phyloP scores from a whole-genome alignment of 768 basidiomycete genomes.

The Xerocomellus intermedius region DNA sequence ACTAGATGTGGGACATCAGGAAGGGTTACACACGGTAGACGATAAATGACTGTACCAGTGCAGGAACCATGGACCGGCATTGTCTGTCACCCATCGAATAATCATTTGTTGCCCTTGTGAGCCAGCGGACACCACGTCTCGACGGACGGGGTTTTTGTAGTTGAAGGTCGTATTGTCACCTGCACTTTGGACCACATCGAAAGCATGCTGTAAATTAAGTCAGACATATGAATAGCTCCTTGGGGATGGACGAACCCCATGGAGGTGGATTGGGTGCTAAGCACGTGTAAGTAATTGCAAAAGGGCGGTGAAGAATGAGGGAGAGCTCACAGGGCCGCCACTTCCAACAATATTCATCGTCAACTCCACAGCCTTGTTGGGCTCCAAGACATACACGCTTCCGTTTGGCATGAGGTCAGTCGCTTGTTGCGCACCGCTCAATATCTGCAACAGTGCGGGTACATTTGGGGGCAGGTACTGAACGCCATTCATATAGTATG shows the following conservation, averaged over 20 bases:
- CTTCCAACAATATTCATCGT: constrained; percentile 11
- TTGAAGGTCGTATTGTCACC: constrained; percentile 25
- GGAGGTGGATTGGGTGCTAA: constrained; percentile 32
- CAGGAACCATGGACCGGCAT: constrained; percentile 57
- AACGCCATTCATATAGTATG: constrained; percentile 13
- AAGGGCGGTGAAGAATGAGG: not conserved
- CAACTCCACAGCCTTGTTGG: constrained; percentile 31
- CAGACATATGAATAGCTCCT: not conserved
- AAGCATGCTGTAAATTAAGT: constrained; percentile 29
- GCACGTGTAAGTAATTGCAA: not conserved
- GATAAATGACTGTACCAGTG: constrained; percentile 33
- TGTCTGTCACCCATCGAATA: constrained; percentile 60
- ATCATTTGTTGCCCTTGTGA: constrained; percentile 41
- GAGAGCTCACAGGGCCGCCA: constrained; percentile 27
- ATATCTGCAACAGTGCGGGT: constrained; percentile 44
- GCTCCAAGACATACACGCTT: constrained; percentile 21
- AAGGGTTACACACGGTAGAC: not conserved
- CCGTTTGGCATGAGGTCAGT: constrained; percentile 25
- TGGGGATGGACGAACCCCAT: constrained; percentile 22
- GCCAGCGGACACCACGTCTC: constrained; percentile 31
- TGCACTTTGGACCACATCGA: constrained; percentile 36
- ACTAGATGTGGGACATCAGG: constrained; percentile 10
- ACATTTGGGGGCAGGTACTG: constrained; percentile 31
- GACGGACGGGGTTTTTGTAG: constrained; percentile 36
- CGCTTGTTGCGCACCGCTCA: constrained; percentile 40